phyloP scores from a whole-genome alignment of 495 filamentous ascomycete genomes.

The Poronia punctata region DNA sequence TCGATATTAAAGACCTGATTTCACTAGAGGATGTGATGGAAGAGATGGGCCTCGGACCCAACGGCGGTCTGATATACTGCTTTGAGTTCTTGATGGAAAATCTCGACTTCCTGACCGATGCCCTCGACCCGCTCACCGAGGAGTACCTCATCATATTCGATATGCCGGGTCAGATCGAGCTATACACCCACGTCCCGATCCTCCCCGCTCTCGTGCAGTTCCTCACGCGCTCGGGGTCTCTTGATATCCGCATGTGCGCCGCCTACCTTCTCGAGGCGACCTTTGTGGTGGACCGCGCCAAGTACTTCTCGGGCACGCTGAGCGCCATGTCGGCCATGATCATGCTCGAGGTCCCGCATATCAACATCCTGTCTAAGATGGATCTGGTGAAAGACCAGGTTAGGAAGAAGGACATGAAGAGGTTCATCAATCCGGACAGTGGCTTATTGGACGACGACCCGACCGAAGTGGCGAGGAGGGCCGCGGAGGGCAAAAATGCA shows the following conservation, averaged over 20 bases:
- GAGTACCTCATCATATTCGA: constrained; percentile 96
- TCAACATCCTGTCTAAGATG: constrained; percentile 96
- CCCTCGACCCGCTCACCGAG: constrained; percentile 79
- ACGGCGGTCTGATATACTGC: constrained; percentile 95
- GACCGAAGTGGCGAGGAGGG: constrained; percentile 39
- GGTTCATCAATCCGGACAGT: constrained; percentile 78
- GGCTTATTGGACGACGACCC: constrained; percentile 68
- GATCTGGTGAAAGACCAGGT: constrained; percentile 84
- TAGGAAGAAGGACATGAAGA: constrained; percentile 72
- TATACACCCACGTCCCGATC: constrained; percentile 94
- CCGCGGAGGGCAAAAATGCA: constrained; percentile 25
- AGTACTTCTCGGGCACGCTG: constrained; percentile 92
- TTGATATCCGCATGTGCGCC: constrained; percentile 90
- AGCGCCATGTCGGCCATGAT: constrained; percentile 98
- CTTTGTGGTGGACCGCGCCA: constrained; percentile 89
- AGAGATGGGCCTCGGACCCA: constrained; percentile 86
- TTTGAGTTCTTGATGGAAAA: constrained; percentile 96
- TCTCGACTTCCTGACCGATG: constrained; percentile 85
- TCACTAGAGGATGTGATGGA: constrained; percentile 98
- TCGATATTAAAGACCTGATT: constrained; percentile 96
- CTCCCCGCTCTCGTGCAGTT: constrained; percentile 78
- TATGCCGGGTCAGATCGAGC: constrained; percentile 97
- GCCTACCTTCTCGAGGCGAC: constrained; percentile 92
- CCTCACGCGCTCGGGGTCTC: constrained; percentile 66
- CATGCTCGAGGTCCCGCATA: constrained; percentile 91